Evolutionary conservation across 2,329 filamentous ascomycete genomes (phyloP).

Genomic region (Pseudopithomyces maydicus): DNA sequence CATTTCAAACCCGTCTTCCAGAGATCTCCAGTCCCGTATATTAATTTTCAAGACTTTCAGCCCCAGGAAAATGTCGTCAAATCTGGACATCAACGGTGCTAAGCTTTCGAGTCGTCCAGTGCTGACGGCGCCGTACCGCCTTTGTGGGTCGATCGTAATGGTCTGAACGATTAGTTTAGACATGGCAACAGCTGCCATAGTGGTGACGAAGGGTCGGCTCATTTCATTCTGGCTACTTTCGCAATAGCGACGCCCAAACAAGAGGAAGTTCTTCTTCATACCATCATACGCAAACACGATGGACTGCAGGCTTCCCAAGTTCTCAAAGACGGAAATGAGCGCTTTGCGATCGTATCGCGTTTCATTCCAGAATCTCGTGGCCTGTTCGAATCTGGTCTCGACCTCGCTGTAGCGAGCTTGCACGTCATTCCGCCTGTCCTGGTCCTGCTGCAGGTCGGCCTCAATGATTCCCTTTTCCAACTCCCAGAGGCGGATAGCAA

Average conservation of each 20-base stretch:
- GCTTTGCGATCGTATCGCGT: conserved; percentile 28
- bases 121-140: conserved; percentile 20
- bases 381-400: conserved; percentile 10
- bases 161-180: conserved; percentile 14
- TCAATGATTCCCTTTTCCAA: conserved; percentile 11
- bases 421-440: neutral
- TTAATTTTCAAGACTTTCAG: conserved; percentile 23
- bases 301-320: conserved; percentile 19
- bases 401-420: neutral
- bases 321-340: conserved; percentile 21
- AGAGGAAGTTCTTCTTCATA: conserved; percentile 13
- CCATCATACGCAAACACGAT: conserved; percentile 21
- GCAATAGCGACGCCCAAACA: conserved; percentile 18
- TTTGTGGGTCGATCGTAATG: conserved; percentile 10
- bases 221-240: conserved; percentile 27
- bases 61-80: conserved; percentile 13
- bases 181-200: conserved; percentile 19
- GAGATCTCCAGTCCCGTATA: conserved; percentile 35
- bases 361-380: conserved; percentile 30
- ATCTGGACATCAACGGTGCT: conserved; percentile 13
- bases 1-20: conserved; percentile 29
- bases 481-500: conserved; percentile 30
- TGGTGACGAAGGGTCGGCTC: conserved; percentile 24
- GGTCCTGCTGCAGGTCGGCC: conserved; percentile 9
- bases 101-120: conserved; percentile 22